phyloP scores from a whole-genome alignment of 2,329 filamentous ascomycete species.

The Plectosphaerella cucumerina region DNA sequence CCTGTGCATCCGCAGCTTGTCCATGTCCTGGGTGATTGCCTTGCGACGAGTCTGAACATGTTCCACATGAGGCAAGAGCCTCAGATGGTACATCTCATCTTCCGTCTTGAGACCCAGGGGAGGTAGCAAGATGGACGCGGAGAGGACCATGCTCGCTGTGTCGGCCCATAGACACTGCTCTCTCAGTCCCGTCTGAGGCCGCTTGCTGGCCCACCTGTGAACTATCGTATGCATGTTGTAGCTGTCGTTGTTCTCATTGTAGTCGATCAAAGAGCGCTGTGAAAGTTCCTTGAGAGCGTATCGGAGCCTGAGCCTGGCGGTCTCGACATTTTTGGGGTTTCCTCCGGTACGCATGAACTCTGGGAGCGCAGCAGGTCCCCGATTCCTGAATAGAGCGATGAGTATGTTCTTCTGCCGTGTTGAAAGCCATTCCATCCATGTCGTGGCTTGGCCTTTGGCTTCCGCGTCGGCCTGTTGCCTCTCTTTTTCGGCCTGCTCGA shows the following conservation, averaged over 20 bases:
- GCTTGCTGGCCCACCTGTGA: conserved; percentile 4
- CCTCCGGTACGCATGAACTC: too few relatives aligned
- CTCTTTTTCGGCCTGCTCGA: neutral
- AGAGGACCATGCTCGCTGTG: neutral
- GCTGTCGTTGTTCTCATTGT: conserved; percentile 1
- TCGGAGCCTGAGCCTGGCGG: neutral
- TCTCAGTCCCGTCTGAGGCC: conserved; percentile 1
- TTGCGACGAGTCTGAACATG: conserved; percentile 2
- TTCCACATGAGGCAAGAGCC: conserved; percentile 4
- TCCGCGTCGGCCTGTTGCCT: neutral
- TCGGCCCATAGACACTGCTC: conserved; percentile 7
- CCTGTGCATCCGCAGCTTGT: too few relatives aligned
- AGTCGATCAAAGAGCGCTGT: neutral
- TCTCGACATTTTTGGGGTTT: too few relatives aligned
- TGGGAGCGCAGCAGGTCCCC: too few relatives aligned
- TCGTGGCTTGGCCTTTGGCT: too few relatives aligned
- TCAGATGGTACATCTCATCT: conserved; percentile 5
- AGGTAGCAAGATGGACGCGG: conserved; percentile 4
- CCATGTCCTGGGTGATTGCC: too few relatives aligned
- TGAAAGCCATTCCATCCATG: too few relatives aligned
- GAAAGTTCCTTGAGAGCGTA: conserved; percentile 1
- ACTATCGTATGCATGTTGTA: conserved; percentile 8
- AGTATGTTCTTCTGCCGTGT: too few relatives aligned
- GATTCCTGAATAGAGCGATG: too few relatives aligned
- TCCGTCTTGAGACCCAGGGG: neutral